These are phyloP conservation scores for button mushroom (Agaricus bisporus) DNA, from an alignment of 768 basidiomycete genomes.

Conservation along the genomic window DNA sequence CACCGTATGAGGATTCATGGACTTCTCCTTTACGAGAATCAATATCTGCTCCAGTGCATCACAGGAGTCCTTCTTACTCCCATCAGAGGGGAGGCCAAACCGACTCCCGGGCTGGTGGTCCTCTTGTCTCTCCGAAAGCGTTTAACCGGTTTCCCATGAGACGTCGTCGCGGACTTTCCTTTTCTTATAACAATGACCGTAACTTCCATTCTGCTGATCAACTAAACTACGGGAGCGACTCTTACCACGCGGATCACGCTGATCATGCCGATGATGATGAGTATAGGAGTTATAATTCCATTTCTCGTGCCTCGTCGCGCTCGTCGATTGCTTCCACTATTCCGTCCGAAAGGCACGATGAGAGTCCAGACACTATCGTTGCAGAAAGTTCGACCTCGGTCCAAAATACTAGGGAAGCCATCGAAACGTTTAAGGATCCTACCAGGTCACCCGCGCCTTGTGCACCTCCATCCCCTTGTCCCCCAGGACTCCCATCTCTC, in stretches of 20 bases:
- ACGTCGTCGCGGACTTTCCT: neutral
- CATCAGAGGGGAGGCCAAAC: conserved; percentile 16
- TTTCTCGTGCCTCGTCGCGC: conserved; percentile 44
- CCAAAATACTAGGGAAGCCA: neutral
- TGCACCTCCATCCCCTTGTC: neutral
- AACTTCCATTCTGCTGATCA: neutral
- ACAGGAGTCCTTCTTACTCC: conserved; percentile 20
- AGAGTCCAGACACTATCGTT: conserved; percentile 12
- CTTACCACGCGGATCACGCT: conserved; percentile 13
- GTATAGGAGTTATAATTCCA: conserved; percentile 6
- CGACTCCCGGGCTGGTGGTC: neutral
- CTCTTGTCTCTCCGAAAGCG: neutral
- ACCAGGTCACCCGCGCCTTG: neutral
- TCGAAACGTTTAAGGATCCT: neutral
- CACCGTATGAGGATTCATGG: conserved; percentile 32
- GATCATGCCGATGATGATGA: conserved; percentile 11
- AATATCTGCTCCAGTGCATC: conserved; percentile 17
- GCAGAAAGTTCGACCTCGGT: neutral
- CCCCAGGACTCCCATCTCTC: neutral
- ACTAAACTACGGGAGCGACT: neutral
- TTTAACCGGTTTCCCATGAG: conserved; percentile 4
- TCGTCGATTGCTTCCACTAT: conserved; percentile 54
- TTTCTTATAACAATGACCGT: neutral
- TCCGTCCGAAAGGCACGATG: conserved; percentile 32
- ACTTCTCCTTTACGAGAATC: conserved; percentile 17